Evolutionary conservation across 148 eudicot species (phyloP).

Genomic region (Nepenthes mirabilis): DNA sequence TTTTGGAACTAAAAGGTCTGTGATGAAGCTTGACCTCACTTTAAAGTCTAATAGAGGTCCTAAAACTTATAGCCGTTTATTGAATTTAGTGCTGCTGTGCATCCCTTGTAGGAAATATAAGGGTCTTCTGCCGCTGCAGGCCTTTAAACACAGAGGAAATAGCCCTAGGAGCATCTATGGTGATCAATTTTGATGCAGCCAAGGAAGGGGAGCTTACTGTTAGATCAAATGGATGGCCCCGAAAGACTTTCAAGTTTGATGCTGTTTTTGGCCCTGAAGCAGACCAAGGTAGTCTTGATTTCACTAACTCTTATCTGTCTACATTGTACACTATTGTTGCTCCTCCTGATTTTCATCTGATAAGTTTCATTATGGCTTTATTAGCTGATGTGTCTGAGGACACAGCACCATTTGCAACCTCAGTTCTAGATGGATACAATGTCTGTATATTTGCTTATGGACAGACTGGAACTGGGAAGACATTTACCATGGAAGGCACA

Average conservation of each 20-base stretch:
- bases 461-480: conserved; percentile 95
- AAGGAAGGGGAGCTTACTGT: conserved; percentile 71
- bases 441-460: conserved; percentile 97
- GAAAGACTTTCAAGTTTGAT: conserved; percentile 77
- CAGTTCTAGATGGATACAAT: conserved; percentile 93
- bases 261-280: conserved; percentile 81
- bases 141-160: conserved; percentile 67
- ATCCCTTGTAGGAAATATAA: conserved; percentile 63
- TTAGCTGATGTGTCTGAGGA: conserved; percentile 79
- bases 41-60: no score
- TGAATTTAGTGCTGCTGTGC: conserved; percentile 1
- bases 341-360: not conserved
- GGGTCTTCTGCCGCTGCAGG: conserved; percentile 94
- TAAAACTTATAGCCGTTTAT: not conserved
- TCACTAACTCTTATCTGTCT: not conserved
- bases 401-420: conserved; percentile 76
- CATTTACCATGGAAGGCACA: conserved; percentile 96
- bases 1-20: conserved; percentile 83
- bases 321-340: not conserved
- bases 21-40: no score
- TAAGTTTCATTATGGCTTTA: no score
- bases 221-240: conserved; percentile 44
- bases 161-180: conserved; percentile 48
- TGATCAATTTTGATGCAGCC: conserved; percentile 69
- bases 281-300: conserved; percentile 52